Base-by-base conservation (phyloP, 768 basidiomycete species). In the Candolleomyces eurysporus region DNA sequence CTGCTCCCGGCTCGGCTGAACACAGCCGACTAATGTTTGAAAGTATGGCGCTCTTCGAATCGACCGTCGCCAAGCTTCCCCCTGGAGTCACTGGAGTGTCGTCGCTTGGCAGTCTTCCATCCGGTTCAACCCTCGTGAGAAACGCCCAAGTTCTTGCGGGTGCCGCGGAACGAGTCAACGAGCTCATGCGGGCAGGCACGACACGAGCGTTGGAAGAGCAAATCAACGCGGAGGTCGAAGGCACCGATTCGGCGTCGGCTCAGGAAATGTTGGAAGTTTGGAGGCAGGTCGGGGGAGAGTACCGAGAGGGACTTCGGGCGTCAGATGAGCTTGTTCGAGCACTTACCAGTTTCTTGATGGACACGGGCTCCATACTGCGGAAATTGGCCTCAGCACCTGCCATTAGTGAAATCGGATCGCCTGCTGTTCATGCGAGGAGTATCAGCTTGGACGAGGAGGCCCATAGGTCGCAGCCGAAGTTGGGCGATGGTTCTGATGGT, bases 271-370 rank as follows among this genome's bases (percentile, higher is more conserved):
- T 76, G 11, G 84, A 86, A 58, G 73, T 91, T 31, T 93, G 91
- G 91, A 77, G 81, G 58, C 75, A 79, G 51, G 82, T 92, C 5
- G 88, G 89, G 0, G 81, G 80, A 9, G 91, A 94, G 64, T 90
- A 85, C 66, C 75, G 91, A 42, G 92, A 94, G 57, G 82, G 84
- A 56, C 64, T 90, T 64, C 78, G 88, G 66, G 81, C 85, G 58
- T 89, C 89, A 62, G 92, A 94, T 69, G 92, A 94, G 69, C 76
- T 92, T 50, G 87, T 93, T 4, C 77, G 92, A 58, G 86, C 84
- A 7, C 76, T 91, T 70, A 94, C 92, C 7, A 87, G 85, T 46
- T 84, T 94, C 61, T 72, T 94, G 64, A 75, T 93, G n/a, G 88
- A 89, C 36, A 79, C 89, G 6, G 91, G 92, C 36, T 84, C 83